These are phyloP conservation scores for Penicillium crustosum DNA, from an alignment of 2,329 filamentous ascomycete genomes.

Conservation along the genomic window DNA sequence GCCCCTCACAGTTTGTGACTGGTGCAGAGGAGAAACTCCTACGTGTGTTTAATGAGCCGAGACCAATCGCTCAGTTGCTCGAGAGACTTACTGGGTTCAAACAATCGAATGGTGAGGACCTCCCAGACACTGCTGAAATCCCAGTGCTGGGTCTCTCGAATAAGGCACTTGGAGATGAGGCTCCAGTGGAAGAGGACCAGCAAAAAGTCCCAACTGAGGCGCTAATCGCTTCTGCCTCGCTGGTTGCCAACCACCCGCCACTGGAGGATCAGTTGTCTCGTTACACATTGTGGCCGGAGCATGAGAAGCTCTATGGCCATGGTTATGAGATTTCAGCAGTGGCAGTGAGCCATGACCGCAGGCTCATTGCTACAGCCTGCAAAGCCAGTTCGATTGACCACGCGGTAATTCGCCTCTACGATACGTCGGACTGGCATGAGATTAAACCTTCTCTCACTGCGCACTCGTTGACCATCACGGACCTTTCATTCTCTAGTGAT, in stretches of 20 bases:
- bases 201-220: slow-evolving; percentile 37
- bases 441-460: slow-evolving; percentile 77
- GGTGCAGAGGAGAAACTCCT: slow-evolving; percentile 98
- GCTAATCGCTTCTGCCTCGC: slow-evolving; percentile 23
- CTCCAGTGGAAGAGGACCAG: slow-evolving; percentile 36
- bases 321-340: slow-evolving; percentile 94
- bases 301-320: slow-evolving; percentile 95
- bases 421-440: slow-evolving; percentile 84
- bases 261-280: slow-evolving; percentile 86
- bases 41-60: slow-evolving; percentile 88
- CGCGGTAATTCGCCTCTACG: slow-evolving; percentile 88
- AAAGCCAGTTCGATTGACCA: slow-evolving; percentile 90
- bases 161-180: slow-evolving; percentile 69
- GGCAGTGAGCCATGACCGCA: slow-evolving; percentile 71
- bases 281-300: slow-evolving; percentile 92
- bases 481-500: slow-evolving; percentile 74
- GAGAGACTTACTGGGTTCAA: slow-evolving; percentile 64
- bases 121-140: slow-evolving; percentile 90
- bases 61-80: slow-evolving; percentile 74
- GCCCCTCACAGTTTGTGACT: slow-evolving; percentile 76
- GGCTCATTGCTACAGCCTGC: slow-evolving; percentile 84
- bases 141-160: slow-evolving; percentile 94
- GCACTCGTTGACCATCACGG: slow-evolving; percentile 82
- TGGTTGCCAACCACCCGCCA: slow-evolving; percentile 72
- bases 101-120: slow-evolving; percentile 37